Evolutionary conservation across 2,329 filamentous ascomycete species (phyloP), one percentile per base, ranked within the genome.

Genomic region (Diaporthe vaccinii): DNA sequence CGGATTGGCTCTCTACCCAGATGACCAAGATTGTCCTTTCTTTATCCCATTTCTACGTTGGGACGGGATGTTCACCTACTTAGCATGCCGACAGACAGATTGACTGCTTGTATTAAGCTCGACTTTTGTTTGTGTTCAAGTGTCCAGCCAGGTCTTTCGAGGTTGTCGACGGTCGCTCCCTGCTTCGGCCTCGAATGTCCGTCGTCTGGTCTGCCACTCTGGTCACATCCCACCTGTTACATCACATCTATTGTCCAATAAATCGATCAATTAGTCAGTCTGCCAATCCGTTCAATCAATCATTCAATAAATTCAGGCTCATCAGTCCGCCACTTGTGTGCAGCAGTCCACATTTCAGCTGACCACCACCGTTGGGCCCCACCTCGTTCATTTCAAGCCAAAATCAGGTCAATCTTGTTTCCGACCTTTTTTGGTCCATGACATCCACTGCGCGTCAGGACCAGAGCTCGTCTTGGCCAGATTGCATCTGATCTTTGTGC

Each of bases 401-500:
- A 69, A 51, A 36, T 69, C 65, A 53, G n/a, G 34, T 55, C 65
- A 69, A 69, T 69, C 49, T 69, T 69, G 65, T 69, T 69, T 51
- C 44, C 41, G 22, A 49, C 28, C 61, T n/a, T 67, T 62, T 62
- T 49, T 49, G 41, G 46, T 51, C n/a, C n/a, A 5, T 10, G n/a
- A 55, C 65, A 69, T 7, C 65, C 31, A 51, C 46, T 17, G 15
- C 46, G 20, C 46, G 14, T 36, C 31, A 22, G 61, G 15, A 46
- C 41, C 9, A 17, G 41, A 28, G 41, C 61, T 65, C 46, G 46
- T 41, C 65, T 55, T 41, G 65, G 65, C 65, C 65, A 31, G 49
- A 69, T 41, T 69, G 41, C 65, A 39, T 69, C 65, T 55, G 49
- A 69, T 69, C 65, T 69, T 55, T 55, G 4, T 5, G 46, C 65